Percentiles rank a stretch among this genome's conserved stretches.
Conservation (phyloP, 192 early-diverging fungal genomes). For the Backusella morwellensis region DNA sequence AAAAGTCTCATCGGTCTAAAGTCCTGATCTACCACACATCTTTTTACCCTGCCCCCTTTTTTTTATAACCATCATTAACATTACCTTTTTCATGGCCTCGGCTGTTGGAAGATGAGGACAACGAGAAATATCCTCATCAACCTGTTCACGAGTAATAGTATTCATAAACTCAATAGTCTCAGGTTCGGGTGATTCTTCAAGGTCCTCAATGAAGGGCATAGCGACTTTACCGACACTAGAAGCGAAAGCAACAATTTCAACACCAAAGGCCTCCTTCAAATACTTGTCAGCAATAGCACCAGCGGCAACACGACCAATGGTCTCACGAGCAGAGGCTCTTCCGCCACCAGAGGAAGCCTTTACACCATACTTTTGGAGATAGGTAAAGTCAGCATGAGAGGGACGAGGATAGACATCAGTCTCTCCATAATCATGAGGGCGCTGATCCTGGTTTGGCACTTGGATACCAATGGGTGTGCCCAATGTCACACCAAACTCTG, state of each 20-base stretch:
- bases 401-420: slow-evolving; percentile 95
- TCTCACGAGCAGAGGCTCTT: slow-evolving; percentile 90
- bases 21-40: background rate
- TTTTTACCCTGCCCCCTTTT: background rate
- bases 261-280: slow-evolving; percentile 66
- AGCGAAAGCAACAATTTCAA: slow-evolving; percentile 96
- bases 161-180: slow-evolving; percentile 67
- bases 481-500: slow-evolving; percentile 87
- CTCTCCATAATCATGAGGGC: slow-evolving; percentile 94
- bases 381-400: slow-evolving; percentile 96
- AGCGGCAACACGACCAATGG: slow-evolving; percentile 94
- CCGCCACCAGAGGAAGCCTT: slow-evolving; percentile 96
- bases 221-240: slow-evolving; percentile 79
- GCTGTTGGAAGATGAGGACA: slow-evolving; percentile 80
- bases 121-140: slow-evolving; percentile 84
- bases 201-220: slow-evolving; percentile 63
- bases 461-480: slow-evolving; percentile 93
- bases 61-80: background rate
- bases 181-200: slow-evolving; percentile 36
- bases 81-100: slow-evolving; percentile 74
- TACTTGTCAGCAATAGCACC: slow-evolving; percentile 98
- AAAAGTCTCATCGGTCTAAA: background rate
- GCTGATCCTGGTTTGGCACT: slow-evolving; percentile 94
- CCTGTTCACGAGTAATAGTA: slow-evolving; percentile 64
- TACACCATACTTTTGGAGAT: slow-evolving; percentile 91